These are phyloP conservation scores for Trichoderma breve DNA, from an alignment of 2,329 filamentous ascomycete genomes.

Conservation along the genomic window DNA sequence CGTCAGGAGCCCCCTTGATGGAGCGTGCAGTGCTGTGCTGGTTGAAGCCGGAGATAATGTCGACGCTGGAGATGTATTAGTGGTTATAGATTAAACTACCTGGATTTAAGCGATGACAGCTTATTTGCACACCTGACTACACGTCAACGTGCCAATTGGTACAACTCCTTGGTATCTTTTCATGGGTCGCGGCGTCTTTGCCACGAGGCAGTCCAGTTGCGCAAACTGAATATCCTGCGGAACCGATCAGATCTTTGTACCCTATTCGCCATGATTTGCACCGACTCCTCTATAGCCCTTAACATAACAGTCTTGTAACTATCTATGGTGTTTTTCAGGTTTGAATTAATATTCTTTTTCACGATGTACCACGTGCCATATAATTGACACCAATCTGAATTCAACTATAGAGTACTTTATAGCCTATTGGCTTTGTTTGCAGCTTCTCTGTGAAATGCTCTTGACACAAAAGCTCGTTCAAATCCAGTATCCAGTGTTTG, in stretches of 20 bases:
- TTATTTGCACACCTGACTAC: background rate
- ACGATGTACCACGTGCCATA: no score
- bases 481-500: no score
- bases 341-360: no score
- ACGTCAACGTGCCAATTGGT: background rate
- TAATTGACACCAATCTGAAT: no score
- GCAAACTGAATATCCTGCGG: background rate
- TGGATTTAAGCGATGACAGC: background rate
- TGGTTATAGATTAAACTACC: background rate
- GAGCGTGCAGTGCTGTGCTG: background rate
- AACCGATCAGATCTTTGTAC: background rate
- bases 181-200: background rate
- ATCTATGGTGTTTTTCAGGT: no score
- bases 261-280: no score
- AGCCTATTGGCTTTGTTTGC: no score
- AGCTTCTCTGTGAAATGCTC: no score
- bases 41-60: background rate
- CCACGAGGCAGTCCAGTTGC: background rate
- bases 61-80: background rate
- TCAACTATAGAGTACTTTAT: no score
- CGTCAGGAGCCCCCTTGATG: background rate
- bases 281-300: no score
- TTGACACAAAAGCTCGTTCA: no score
- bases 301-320: no score
- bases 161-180: background rate